Evolutionary conservation across 2,329 filamentous ascomycete genomes (phyloP).

Genomic region (Didymella lethalis): DNA sequence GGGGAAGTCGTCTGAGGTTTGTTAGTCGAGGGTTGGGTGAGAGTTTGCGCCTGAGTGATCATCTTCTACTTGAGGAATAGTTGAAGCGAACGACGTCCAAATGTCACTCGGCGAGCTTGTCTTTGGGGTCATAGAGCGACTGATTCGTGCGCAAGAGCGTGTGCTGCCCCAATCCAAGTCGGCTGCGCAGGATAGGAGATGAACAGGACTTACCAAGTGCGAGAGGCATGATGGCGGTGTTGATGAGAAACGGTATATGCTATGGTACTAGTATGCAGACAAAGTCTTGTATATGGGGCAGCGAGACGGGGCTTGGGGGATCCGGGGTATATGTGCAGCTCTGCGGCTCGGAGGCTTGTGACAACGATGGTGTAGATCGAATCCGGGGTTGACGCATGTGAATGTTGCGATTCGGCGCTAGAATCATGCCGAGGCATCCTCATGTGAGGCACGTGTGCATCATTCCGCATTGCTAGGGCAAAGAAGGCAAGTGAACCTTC

Average conservation of each 20-base stretch:
- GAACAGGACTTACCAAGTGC: slow-evolving; percentile 34
- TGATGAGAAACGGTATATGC: not conserved
- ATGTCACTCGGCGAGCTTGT: not conserved
- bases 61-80: not conserved
- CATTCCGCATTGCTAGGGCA: not conserved
- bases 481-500: slow-evolving; percentile 6
- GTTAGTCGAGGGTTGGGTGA: slow-evolving; percentile 4
- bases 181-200: not conserved
- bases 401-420: slow-evolving; percentile 27
- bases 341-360: slow-evolving; percentile 32
- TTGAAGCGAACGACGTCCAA: not conserved
- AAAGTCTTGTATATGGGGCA: slow-evolving; percentile 1
- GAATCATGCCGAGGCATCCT: slow-evolving; percentile 26
- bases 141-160: not conserved
- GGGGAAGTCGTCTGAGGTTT: slow-evolving; percentile 70
- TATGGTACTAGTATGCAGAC: not conserved
- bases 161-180: not conserved
- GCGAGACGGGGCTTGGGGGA: slow-evolving; percentile 2
- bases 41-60: not conserved
- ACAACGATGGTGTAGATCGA: slow-evolving; percentile 28
- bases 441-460: slow-evolving; percentile 29
- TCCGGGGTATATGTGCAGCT: slow-evolving; percentile 31
- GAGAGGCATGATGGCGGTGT: slow-evolving; percentile 43
- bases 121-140: not conserved
- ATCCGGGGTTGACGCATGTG: slow-evolving; percentile 36